These are phyloP conservation scores for Manihot esculenta DNA, from an alignment of 441 rosid genomes.

Conservation along the genomic window DNA sequence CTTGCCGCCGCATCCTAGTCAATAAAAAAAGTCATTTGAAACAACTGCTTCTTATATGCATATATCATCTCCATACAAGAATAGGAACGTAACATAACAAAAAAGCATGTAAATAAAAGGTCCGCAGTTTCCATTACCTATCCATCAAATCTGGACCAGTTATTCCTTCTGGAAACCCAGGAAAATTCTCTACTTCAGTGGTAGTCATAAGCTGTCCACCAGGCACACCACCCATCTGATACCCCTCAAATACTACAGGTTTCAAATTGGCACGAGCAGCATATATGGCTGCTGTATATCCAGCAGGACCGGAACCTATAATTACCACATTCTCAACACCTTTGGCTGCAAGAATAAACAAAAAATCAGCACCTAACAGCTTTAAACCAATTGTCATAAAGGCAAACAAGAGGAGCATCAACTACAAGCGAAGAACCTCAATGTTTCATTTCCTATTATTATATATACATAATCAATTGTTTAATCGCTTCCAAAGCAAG, in stretches of 20 bases:
- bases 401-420: not conserved
- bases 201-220: slow-evolving; percentile 99
- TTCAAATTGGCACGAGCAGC: slow-evolving; percentile 98
- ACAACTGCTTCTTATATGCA: not conserved
- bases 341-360: slow-evolving; percentile 47
- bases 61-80: not conserved
- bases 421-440: not conserved
- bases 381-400: not conserved
- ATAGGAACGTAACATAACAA: not conserved
- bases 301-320: slow-evolving; percentile 97
- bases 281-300: slow-evolving; percentile 94
- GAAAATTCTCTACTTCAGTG: slow-evolving; percentile 96
- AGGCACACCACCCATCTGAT: slow-evolving; percentile 95
- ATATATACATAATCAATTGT: not conserved
- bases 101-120: not conserved
- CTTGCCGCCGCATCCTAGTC: slow-evolving; percentile 87
- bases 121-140: slow-evolving; percentile 38
- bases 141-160: slow-evolving; percentile 99
- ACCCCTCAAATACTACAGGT: slow-evolving; percentile 97
- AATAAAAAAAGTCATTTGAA: slow-evolving; percentile 20
- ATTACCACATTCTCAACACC: slow-evolving; percentile 86
- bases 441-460: not conserved
- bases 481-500: not conserved
- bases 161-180: slow-evolving; percentile 95
- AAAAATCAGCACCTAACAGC: not conserved